These are phyloP conservation scores for Daldinia grandis DNA, from an alignment of 495 filamentous ascomycete species.

Conservation along the genomic window DNA sequence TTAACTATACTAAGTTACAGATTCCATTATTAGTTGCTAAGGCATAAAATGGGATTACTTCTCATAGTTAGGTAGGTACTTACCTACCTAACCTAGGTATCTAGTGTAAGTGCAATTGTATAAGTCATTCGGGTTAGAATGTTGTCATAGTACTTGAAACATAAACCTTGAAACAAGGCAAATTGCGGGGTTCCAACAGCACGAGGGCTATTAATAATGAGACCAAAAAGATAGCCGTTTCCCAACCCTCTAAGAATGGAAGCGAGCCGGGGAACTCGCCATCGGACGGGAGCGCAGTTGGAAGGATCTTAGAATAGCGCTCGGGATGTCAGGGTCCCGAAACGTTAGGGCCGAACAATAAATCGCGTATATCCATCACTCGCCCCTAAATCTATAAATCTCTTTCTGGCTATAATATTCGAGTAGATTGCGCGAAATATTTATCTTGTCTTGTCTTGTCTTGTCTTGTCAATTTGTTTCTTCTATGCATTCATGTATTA, in stretches of 20 bases:
- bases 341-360: constrained; percentile 29
- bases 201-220: constrained; percentile 20
- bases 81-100: too few species aligned
- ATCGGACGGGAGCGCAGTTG: background rate
- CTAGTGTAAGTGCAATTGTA: background rate
- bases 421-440: background rate
- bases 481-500: background rate
- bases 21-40: too few species aligned
- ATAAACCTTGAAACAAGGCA: constrained; percentile 30
- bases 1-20: too few species aligned
- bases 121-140: background rate
- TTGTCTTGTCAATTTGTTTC: background rate
- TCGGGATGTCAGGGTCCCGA: constrained; percentile 35
- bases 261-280: background rate
- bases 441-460: background rate
- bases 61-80: too few species aligned
- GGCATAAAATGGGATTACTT: too few species aligned
- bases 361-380: constrained; percentile 7
- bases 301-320: constrained; percentile 30
- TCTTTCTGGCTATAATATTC: background rate
- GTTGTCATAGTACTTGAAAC: constrained; percentile 21
- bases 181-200: constrained; percentile 14
- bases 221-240: background rate
- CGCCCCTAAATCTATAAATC: constrained; percentile 6
- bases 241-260: background rate